Base-by-base conservation (phyloP, 495 filamentous ascomycete genomes). In the Penicillium roqueforti region DNA sequence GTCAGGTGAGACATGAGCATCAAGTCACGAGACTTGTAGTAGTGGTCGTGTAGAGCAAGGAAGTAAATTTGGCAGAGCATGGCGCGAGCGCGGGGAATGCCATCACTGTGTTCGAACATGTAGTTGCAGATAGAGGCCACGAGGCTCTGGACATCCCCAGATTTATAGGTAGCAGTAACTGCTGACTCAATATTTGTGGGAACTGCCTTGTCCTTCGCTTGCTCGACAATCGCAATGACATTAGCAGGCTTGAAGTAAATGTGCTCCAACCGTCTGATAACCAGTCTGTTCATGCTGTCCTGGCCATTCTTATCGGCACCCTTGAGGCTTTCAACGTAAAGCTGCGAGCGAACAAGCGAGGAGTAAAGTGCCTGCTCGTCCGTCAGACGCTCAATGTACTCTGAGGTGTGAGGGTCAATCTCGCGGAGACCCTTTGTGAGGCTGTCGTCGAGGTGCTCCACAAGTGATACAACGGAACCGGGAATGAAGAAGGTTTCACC, bases 1-100 rank as follows among this genome's bases (percentile, higher is more conserved):
- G 96, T 89, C 63, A 99, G 75, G 75, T 99, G 93, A n/a, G 95
- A 97, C 87, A 97, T 97, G 66, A 99, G 83, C 87, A 97, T 92
- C 85, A 97, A 89, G 70, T 99, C 93, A 61, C 95, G 90, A 63
- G 93, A 88, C 64, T 87, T 87, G 80, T 95, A 97, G 79, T 97
- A 97, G 53, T 96, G 84, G 70, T 97, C 92, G 69, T 98, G 93
- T 41, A 97, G 80, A 31, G 93, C 93, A 47, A 96, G 82, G 85
- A 93, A 96, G 77, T 97, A 98, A 53, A 97, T 92, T 73, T 97
- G 91, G 78, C 89, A 96, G 45, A 98, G 81, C 90, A 97, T 97
- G 16, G 93, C 92, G 53, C 95, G 87, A 53, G 95, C 95, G 44
- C 92, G 86, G 68, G 96, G 88, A 62, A 97, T 96, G 62, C 92